Percentiles rank a stretch among this genome's conserved stretches.
These are phyloP conservation scores for Terana coerulea DNA, from an alignment of 768 basidiomycete genomes.

Conservation along the genomic window DNA sequence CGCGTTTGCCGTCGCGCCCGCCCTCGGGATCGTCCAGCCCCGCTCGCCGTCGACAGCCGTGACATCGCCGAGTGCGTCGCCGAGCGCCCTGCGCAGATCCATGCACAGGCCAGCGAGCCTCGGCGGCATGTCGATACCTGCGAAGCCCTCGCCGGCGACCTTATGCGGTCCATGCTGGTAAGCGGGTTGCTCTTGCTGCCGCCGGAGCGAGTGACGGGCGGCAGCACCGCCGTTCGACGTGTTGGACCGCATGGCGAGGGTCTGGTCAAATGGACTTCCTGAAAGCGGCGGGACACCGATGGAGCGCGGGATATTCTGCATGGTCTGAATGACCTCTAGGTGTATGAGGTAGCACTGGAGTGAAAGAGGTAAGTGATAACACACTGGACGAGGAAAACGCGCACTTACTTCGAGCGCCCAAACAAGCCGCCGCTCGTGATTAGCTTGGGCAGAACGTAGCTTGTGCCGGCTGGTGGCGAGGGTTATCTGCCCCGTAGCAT, in stretches of 20 bases:
- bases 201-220: slow-evolving; percentile 24
- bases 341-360: slow-evolving; percentile 81
- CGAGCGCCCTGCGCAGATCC: slow-evolving; percentile 9
- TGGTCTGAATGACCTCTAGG: slow-evolving; percentile 80
- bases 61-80: slow-evolving; percentile 16
- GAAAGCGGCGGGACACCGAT: slow-evolving; percentile 63
- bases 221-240: background rate
- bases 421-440: slow-evolving; percentile 92
- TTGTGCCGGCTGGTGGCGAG: too few species aligned
- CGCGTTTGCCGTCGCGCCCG: slow-evolving; percentile 34
- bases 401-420: slow-evolving; percentile 81
- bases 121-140: slow-evolving; percentile 36
- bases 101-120: slow-evolving; percentile 17
- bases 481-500: too few species aligned
- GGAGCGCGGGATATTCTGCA: slow-evolving; percentile 64
- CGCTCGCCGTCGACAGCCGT: slow-evolving; percentile 22
- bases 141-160: slow-evolving; percentile 59
- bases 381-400: background rate
- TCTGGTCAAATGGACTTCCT: slow-evolving; percentile 51
- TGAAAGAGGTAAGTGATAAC: background rate
- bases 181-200: slow-evolving; percentile 75
- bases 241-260: slow-evolving; percentile 39
- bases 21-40: slow-evolving; percentile 27
- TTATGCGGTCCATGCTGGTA: slow-evolving; percentile 83
- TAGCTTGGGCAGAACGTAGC: slow-evolving; percentile 93